These are phyloP conservation scores for Mortierella alpina DNA, from an alignment of 192 early-diverging fungal genomes.

Conservation along the genomic window DNA sequence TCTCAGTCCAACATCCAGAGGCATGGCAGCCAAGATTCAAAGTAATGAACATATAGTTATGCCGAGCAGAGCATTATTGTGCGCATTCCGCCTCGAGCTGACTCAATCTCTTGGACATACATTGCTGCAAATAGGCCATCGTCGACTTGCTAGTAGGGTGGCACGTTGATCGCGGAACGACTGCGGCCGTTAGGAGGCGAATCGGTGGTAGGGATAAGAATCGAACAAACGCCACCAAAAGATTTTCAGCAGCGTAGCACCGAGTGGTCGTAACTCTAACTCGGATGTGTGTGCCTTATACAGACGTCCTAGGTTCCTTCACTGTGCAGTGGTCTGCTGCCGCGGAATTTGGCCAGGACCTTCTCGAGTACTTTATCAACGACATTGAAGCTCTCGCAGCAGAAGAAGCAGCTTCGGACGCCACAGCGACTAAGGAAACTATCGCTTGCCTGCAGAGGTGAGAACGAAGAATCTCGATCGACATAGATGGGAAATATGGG, in stretches of 20 bases:
- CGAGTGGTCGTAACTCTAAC: background rate
- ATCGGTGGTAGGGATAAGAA: slow-evolving; percentile 58
- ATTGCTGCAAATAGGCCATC: slow-evolving; percentile 52
- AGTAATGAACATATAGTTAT: background rate
- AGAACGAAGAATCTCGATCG: background rate
- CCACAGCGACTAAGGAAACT: slow-evolving; percentile 7
- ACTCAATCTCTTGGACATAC: background rate
- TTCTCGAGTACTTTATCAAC: slow-evolving; percentile 40
- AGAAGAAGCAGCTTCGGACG: background rate
- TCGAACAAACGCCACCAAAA: too few relatives aligned
- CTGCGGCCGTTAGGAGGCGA: slow-evolving; percentile 45
- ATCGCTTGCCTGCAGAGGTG: slow-evolving; percentile 23
- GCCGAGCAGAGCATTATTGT: background rate
- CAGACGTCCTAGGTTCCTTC: slow-evolving; percentile 28
- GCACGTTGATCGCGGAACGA: slow-evolving; percentile 67
- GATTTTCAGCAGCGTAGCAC: too few relatives aligned
- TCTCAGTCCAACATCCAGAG: slow-evolving; percentile 24
- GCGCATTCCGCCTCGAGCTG: background rate
- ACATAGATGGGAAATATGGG: background rate
- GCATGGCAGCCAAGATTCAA: slow-evolving; percentile 42
- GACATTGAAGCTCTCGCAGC: slow-evolving; percentile 18
- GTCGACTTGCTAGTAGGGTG: slow-evolving; percentile 79
- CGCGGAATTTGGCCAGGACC: slow-evolving; percentile 29
- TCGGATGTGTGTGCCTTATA: background rate
- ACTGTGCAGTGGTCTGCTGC: slow-evolving; percentile 23